phyloP scores from a whole-genome alignment of 2,329 filamentous ascomycete genomes.

The Cytospora piceicola region DNA sequence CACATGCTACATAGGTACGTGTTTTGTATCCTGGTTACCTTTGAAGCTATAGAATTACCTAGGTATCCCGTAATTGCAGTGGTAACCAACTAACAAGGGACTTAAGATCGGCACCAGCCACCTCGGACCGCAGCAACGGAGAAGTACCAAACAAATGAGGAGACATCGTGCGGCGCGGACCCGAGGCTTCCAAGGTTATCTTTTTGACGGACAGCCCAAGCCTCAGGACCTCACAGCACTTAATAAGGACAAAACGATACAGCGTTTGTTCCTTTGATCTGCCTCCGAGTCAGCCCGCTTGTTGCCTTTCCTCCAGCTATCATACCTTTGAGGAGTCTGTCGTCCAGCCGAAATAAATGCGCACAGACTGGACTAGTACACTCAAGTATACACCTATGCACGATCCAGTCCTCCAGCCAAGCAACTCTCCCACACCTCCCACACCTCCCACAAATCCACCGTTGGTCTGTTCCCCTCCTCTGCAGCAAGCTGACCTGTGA shows the following conservation, averaged over 20 bases:
- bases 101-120: neutral
- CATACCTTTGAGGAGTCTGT: neutral
- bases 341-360: neutral
- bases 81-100: neutral
- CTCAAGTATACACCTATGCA: neutral
- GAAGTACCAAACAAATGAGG: neutral
- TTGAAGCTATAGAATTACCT: neutral
- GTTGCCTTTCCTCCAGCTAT: neutral
- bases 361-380: neutral
- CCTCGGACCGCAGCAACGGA: neutral
- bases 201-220: neutral
- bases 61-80: neutral
- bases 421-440: neutral
- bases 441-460: neutral
- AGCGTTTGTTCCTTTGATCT: neutral
- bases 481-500: conserved; percentile 2
- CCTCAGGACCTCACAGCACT: neutral
- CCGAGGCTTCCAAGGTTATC: neutral
- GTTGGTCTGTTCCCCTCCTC: neutral
- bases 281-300: neutral
- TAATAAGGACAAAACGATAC: neutral
- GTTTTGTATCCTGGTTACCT: neutral
- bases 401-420: neutral
- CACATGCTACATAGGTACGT: no score
- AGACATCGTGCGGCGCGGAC: neutral